Evolutionary conservation across 106 monocot genomes (phyloP), one percentile per base, ranked within the genome.

Genomic region (Dendrobium nobile): DNA sequence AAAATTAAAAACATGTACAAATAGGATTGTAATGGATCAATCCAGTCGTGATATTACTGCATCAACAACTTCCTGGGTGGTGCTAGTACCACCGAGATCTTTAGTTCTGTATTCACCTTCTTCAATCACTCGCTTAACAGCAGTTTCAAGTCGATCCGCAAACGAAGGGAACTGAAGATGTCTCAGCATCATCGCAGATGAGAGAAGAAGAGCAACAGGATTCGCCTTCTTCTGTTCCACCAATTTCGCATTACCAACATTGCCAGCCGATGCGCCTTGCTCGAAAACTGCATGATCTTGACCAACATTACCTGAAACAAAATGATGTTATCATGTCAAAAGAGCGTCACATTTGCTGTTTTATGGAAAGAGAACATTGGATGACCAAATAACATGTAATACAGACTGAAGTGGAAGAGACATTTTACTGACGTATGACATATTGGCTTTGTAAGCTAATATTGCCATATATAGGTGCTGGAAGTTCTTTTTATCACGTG

Each of bases 261-360:
- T 88, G 37, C 88, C 88, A 37, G 88, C 88, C 2, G 88, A 88
- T 18, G 88, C 88, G 44, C 88, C 88, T 79, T 88, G 88, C 76
- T 88, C 88, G 9, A 88, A 88, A 44, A 88, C 41, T 0, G 88
- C 88, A 77, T 88, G 85, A 54, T 77, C 85, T 82, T 87, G 87
- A 3, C 87, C 87, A n/a, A 87, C 87, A 72, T 87, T 87, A 20
- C 87, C 87, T 87, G 77, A 75, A 79, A 45, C 47, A 31, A 28
- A 67, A 67, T 51, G 51, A 51, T 61, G 3, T 24, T 61, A 61
- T 22, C 22, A 56, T 56, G 3, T 56, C 56, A 56, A 19, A 19
- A 56, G 56, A 56, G 13, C 19, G 3, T 17, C 13, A 56, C 56
- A 78, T 33, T 24, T 70, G 27, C n/a, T 9, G 45, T 45, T 45